Conservation (phyloP, 495 filamentous ascomycete genomes). For the Rhypophila decipiens region DNA sequence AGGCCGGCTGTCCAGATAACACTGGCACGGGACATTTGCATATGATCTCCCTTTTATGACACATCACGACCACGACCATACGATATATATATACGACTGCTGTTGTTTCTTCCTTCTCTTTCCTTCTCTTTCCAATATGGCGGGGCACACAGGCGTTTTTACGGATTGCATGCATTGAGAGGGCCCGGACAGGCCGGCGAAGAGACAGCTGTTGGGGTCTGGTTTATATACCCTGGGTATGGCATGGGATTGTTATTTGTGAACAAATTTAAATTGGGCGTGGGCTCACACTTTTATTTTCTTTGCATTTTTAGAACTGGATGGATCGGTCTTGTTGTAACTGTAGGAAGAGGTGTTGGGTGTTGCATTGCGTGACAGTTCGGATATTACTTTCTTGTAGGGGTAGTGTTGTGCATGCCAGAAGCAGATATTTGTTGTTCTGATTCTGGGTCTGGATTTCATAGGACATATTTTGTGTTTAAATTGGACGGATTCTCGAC, state of each 20-base stretch:
- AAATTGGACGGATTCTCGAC: no score
- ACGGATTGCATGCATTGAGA: background rate
- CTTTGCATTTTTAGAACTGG: no score
- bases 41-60: background rate
- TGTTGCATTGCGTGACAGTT: no score
- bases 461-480: no score
- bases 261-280: no score
- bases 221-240: background rate
- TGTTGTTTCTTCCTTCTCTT: background rate
- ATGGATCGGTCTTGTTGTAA: no score
- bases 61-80: constrained; percentile 6
- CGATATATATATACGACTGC: constrained; percentile 1
- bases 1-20: constrained; percentile 2
- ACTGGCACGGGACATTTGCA: background rate
- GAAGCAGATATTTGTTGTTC: no score
- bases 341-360: no score
- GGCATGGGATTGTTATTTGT: background rate
- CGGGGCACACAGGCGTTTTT: background rate
- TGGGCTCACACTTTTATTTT: background rate
- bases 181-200: background rate
- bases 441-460: no score
- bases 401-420: no score
- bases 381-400: no score
- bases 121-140: background rate
- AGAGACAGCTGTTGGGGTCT: background rate